phyloP scores from a whole-genome alignment of 2,329 filamentous ascomycete species.

The Karstenula rhodostoma region DNA sequence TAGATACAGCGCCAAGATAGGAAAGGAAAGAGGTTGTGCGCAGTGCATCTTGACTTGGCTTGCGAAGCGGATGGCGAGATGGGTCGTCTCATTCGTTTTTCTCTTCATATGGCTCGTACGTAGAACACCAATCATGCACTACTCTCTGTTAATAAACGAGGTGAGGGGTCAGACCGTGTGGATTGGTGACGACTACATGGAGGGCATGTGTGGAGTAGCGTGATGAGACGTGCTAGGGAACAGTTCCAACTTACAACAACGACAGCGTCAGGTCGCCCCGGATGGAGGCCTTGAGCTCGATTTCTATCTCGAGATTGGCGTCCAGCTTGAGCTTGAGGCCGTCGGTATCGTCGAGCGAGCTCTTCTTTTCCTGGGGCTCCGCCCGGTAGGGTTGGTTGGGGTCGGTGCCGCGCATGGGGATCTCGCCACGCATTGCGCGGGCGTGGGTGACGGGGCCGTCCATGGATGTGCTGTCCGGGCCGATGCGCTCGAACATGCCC shows the following conservation, averaged over 20 bases:
- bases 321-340: conserved; percentile 77
- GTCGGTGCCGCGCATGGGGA: conserved; percentile 61
- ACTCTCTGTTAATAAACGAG: conserved; percentile 30
- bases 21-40: background rate
- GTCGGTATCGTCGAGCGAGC: conserved; percentile 63
- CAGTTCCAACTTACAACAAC: conserved; percentile 70
- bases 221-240: conserved; percentile 5
- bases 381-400: conserved; percentile 58
- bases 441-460: conserved; percentile 64
- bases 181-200: conserved; percentile 2
- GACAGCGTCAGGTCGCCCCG: conserved; percentile 83
- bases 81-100: conserved; percentile 16
- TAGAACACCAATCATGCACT: conserved; percentile 29
- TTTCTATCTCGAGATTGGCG: conserved; percentile 82
- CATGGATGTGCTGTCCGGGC: conserved; percentile 64
- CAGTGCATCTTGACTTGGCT: background rate
- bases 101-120: conserved; percentile 1
- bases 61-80: conserved; percentile 1
- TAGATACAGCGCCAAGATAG: conserved; percentile 5
- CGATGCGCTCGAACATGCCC: conserved; percentile 64
- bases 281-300: conserved; percentile 85
- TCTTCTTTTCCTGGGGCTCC: conserved; percentile 49
- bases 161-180: conserved; percentile 23
- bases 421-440: conserved; percentile 62
- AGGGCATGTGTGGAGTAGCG: background rate